Conservation (phyloP, 208 protist genomes). For the Crithidia brevicula region DNA sequence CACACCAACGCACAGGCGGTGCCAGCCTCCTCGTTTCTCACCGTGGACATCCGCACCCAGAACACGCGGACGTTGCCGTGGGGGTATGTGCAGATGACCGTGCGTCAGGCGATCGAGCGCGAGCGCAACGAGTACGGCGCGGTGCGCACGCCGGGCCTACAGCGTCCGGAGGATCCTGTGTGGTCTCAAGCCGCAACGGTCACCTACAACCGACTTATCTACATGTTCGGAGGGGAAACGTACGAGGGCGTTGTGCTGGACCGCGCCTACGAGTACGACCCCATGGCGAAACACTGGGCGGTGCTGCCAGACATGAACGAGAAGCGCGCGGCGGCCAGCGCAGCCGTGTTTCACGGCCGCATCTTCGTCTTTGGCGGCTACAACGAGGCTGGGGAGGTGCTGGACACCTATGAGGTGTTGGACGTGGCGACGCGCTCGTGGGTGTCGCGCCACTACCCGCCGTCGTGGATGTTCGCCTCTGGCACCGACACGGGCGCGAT, state of each 20-base stretch:
- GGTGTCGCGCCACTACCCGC: constrained; percentile 21
- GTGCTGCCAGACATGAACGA: constrained; percentile 38
- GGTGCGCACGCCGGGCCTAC: constrained; percentile 41
- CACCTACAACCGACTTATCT: constrained; percentile 41
- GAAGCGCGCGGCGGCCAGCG: constrained; percentile 38
- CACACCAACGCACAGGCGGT: constrained; percentile 18
- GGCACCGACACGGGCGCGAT: too few relatives aligned
- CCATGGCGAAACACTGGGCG: constrained; percentile 37
- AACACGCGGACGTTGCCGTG: constrained; percentile 53
- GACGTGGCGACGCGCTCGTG: constrained; percentile 37
- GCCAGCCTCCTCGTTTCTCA: constrained; percentile 45
- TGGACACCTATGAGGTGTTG: constrained; percentile 54
- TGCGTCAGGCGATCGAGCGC: constrained; percentile 36
- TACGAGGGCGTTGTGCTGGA: constrained; percentile 50
- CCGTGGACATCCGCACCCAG: constrained; percentile 60
- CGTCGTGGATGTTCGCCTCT: constrained; percentile 15
- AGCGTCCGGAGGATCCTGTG: constrained; percentile 35
- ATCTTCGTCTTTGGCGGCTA: constrained; percentile 64
- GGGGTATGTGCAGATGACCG: constrained; percentile 32
- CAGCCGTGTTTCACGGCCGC: constrained; percentile 23
- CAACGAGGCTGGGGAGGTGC: constrained; percentile 33
- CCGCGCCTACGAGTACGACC: constrained; percentile 47
- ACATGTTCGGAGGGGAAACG: constrained; percentile 53
- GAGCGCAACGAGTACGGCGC: constrained; percentile 40
- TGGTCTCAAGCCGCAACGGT: constrained; percentile 47